Evolutionary conservation across 495 filamentous ascomycete genomes (phyloP), one percentile per base, ranked within the genome.

Genomic region (Staphylotrichum tortipilum): DNA sequence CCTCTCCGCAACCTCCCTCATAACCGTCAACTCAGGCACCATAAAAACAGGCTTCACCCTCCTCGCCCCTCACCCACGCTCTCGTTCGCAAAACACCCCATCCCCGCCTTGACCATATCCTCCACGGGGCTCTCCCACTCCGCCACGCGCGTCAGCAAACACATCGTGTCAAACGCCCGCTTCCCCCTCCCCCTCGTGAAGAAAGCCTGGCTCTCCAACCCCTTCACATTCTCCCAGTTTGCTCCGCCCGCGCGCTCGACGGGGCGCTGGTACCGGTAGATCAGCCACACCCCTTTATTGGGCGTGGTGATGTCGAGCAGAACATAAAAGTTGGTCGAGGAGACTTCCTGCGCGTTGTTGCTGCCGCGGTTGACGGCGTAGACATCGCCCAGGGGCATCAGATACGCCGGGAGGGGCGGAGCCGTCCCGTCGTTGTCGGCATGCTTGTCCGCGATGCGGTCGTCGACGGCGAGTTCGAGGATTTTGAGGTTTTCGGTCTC

Each of bases 231-330:
- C 28, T 22, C 18, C 17, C 31, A 29, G 33, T 14, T 3, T 1
- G 10, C 17, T 2, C 41, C 19, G 30, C 28, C 26, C 18, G 3
- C 3, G n/a, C 23, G 12, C 30, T 21, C 21, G 4, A 33, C 9
- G 10, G 7, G 37, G 7, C 23, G 14, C 17, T 53, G 24, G 31
- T 53, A 48, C 7, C 51, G 38, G 14, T 44, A 48, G 15, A 48
- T 12, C 30, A 48, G 14, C 51, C 51, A 53, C 18, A 53, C 15
- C 7, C 29, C 17, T 38, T 53, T 53, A 15, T 23, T n/a, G n/a
- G 44, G 21, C 4, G 26, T n/a, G 18, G 5, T 15, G 15, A 48
- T 26, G 19, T 48, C 51, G 44, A 53, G 38, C 1, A 48, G 1
- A 3, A 44, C 29, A 12, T 48, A 44, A 22, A 35, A 48, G 37